These are phyloP conservation scores for Suhomyces wounanorum DNA, from an alignment of 1,139 yeast genomes.

Conservation along the genomic window DNA sequence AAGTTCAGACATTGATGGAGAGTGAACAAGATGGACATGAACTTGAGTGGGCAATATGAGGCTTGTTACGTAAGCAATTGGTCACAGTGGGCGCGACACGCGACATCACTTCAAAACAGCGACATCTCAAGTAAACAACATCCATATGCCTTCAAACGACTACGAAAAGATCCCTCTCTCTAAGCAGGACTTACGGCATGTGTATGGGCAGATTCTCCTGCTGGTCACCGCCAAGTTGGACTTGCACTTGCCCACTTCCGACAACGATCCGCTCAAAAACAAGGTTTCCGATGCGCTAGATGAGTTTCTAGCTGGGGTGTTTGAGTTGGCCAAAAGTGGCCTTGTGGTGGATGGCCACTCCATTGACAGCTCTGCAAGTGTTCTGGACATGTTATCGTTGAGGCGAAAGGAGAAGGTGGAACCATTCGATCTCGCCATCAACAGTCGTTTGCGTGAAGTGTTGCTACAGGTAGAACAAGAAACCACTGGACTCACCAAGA, in stretches of 20 bases:
- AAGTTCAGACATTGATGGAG: conserved; percentile 31
- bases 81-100: neutral
- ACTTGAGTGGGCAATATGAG: neutral
- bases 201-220: conserved; percentile 45
- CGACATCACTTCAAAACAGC: neutral
- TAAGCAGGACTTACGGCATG: conserved; percentile 50
- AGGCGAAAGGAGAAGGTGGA: conserved; percentile 47
- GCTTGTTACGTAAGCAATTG: neutral
- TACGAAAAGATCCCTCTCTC: conserved; percentile 47
- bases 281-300: conserved; percentile 47
- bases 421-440: conserved; percentile 62
- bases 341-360: conserved; percentile 52
- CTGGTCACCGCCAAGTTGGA: conserved; percentile 46
- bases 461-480: conserved; percentile 59
- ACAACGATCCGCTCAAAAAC: conserved; percentile 47
- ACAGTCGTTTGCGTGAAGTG: conserved; percentile 52
- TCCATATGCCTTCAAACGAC: conserved; percentile 7
- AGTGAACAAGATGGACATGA: neutral
- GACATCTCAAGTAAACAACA: neutral
- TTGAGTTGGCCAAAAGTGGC: conserved; percentile 54
- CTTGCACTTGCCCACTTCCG: conserved; percentile 48
- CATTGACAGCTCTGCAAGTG: conserved; percentile 16
- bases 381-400: conserved; percentile 31
- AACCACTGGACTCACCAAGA: conserved; percentile 52
- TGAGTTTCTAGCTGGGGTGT: conserved; percentile 47